Evolutionary conservation across 2,329 filamentous ascomycete genomes (phyloP), one percentile per base, ranked within the genome.

Genomic region (Colletotrichum orbiculare): DNA sequence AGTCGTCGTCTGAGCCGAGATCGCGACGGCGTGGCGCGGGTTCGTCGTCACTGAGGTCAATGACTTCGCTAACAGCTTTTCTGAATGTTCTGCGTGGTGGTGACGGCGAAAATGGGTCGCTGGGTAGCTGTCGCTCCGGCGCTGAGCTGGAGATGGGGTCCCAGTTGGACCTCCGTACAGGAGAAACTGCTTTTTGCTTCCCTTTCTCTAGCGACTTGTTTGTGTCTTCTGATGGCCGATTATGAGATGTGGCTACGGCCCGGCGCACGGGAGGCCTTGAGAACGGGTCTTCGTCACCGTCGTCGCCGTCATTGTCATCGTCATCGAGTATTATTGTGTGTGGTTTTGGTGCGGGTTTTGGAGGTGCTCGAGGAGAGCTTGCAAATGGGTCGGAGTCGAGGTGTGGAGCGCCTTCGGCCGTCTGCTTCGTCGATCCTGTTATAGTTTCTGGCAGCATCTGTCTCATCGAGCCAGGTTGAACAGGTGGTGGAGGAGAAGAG

Each of bases 141-240:
- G 82, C 83, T 1, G 82, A 85, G 70, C 83, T 86, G 0, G 83
- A 86, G 54, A 85, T 85, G 0, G 82, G 83, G 69, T 85, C 82
- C 82, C 82, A 84, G 0, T 74, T 73, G 3, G 71, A 71, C 5
- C 72, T 69, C 17, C 70, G 60, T 49, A 68, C 76, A 6, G 71
- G 63, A 6, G 68, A 48, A 13, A 65, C 72, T 2, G 60, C 45
- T 34, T 58, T 64, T 12, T 54, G 10, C 39, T 69, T 67, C 3
- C 63, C 53, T 17, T 66, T 66, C 4, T 13, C 37, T 9, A 39
- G 2, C 1, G 11, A 12, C 4, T 3, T 13, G 5, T 8, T 42
- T 6, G 10, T 48, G 8, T 1, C 25, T 2, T 12, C 37, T 6
- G 37, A 34, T n/a, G 54, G 8, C 15, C 13, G 10, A 9, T 9